phyloP scores from a whole-genome alignment of 2,329 filamentous ascomycete genomes.

The Penicillium glabrum region DNA sequence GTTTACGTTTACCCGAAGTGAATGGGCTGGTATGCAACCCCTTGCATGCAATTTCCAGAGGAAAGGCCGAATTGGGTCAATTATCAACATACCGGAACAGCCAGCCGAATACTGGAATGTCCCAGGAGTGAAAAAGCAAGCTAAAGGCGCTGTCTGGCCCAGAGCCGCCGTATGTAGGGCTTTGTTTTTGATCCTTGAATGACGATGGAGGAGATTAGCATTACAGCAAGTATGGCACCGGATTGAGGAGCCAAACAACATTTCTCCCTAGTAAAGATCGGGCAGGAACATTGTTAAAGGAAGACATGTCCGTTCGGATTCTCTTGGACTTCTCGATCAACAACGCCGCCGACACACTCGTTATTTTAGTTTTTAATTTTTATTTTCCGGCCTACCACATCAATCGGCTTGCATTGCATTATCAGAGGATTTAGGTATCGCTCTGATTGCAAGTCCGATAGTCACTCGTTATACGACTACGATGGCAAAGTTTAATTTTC shows the following conservation, averaged over 20 bases:
- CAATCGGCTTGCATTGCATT: constrained; percentile 4
- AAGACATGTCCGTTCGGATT: background rate
- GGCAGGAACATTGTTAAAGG: constrained; percentile 15
- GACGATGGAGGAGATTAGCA: constrained; percentile 8
- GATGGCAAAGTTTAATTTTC: constrained; percentile 19
- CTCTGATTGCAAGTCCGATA: constrained; percentile 9
- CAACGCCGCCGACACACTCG: constrained; percentile 14
- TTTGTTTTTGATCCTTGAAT: constrained; percentile 13
- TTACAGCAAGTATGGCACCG: background rate
- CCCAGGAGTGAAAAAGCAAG: background rate
- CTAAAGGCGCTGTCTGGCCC: background rate
- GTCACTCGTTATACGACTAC: constrained; percentile 13
- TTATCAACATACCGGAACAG: constrained; percentile 14
- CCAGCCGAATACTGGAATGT: constrained; percentile 11
- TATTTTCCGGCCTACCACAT: constrained; percentile 2
- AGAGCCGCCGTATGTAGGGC: background rate
- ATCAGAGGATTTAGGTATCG: constrained; percentile 18
- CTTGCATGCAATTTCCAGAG: constrained; percentile 12
- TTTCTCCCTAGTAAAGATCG: constrained; percentile 21
- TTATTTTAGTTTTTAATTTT: constrained; percentile 12
- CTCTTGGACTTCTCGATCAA: background rate
- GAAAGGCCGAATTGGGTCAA: background rate
- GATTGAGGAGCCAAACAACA: constrained; percentile 7
- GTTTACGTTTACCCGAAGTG: constrained; percentile 5
- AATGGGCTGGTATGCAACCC: constrained; percentile 13